Evolutionary conservation across 495 filamentous ascomycete species (phyloP).

Genomic region (Halenospora varia): DNA sequence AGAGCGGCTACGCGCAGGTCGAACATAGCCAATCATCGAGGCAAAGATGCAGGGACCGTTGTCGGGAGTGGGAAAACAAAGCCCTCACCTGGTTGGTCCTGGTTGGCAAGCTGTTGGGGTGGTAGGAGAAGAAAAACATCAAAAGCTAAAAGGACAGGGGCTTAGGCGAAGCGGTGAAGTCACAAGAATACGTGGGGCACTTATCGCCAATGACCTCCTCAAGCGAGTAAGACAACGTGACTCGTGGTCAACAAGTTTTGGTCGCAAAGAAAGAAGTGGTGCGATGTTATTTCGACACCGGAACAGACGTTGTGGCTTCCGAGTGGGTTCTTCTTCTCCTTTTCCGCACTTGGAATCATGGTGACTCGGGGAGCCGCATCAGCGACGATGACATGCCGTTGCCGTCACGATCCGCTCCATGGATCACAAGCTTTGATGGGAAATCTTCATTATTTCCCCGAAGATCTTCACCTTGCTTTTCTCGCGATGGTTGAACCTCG

Average conservation of each 20-base stretch:
- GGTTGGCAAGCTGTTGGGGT: too few species aligned
- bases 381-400: slow-evolving; percentile 4
- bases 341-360: slow-evolving; percentile 8
- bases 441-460: background rate
- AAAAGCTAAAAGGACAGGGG: background rate
- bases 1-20: slow-evolving; percentile 21
- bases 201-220: slow-evolving; percentile 23
- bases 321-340: slow-evolving; percentile 1
- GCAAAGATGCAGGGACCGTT: slow-evolving; percentile 28
- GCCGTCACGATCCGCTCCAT: slow-evolving; percentile 1
- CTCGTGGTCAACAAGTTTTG: slow-evolving; percentile 7
- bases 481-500: background rate
- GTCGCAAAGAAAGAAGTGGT: background rate
- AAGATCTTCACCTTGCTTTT: background rate
- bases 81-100: background rate
- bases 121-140: slow-evolving; percentile 2
- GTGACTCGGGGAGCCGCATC: slow-evolving; percentile 23
- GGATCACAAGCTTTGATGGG: background rate
- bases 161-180: slow-evolving; percentile 24
- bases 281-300: background rate
- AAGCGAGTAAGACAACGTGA: slow-evolving; percentile 16
- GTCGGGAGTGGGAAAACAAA: slow-evolving; percentile 21
- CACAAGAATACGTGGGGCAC: slow-evolving; percentile 25
- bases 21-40: slow-evolving; percentile 16
- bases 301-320: background rate